Base-by-base conservation (phyloP, 2,329 filamentous ascomycete species). In the Whalleya microplaca region DNA sequence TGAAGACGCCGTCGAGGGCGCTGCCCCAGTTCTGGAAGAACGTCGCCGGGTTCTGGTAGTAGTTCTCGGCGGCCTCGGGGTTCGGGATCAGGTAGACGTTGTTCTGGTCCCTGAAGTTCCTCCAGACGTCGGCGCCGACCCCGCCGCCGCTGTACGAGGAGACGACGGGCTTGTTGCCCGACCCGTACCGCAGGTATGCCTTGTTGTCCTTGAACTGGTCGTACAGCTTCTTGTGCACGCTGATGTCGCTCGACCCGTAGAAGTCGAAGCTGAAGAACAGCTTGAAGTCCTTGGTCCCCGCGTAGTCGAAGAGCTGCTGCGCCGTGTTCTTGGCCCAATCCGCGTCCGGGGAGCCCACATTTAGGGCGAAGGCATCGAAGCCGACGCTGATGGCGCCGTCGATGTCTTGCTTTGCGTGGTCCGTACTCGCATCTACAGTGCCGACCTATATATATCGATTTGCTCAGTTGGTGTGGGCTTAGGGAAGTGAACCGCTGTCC, bases 181-280 rank as follows among this genome's bases (percentile, higher is more conserved):
- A 43, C 12, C 66, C 66, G 41, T 58, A 66, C 66, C 32, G 68
- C 62, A 55, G 69, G 56, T 65, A 75, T 64, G 70, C 64, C 63
- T 63, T 20, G 47, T 69, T 61, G 49, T 59, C 59, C 3, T 64
- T 59, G 58, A 64, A 72, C n/a, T 64, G 27, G 43, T 48, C 41
- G 53, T 67, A 64, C 21, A 71, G 64, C 9, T 53, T 46, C 45
- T 55, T 60, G 59, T 69, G 66, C 29, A 64, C 61, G 58, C 59
- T 61, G 20, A 69, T 61, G 45, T 69, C 63, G 2, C 51, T 50
- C 14, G 59, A 55, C 21, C 66, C 66, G 45, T 59, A 69, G 41
- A 73, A 58, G 53, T 75, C 73, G 56, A 75, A 67, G 52, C 71
- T 74, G 59, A 75, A 68, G 59, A 74, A 75, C 7, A 75, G 63